Evolutionary conservation across 306 rosid genomes (phyloP), one percentile per base, ranked within the genome.

Genomic region (Gastrolobium bilobum): DNA sequence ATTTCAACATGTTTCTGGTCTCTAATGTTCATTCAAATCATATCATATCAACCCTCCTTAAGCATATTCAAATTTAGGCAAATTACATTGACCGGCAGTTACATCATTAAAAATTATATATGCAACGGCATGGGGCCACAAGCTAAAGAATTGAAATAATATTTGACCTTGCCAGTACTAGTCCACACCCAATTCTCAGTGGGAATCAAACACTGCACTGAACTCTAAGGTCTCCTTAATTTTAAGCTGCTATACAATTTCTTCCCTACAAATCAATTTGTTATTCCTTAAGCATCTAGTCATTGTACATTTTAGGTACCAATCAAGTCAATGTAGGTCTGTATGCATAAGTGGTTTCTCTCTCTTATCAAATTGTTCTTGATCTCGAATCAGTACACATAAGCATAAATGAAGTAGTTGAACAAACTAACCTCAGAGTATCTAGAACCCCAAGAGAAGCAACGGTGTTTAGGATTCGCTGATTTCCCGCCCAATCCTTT

Each of bases 401-500:
- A 75, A 51, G 70, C 71, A 71, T 53, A 37, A 77, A 68, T 73
- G 38, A 63, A 68, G 52, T 37, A 52, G 37, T 47, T 59, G 44
- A 82, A 43, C 74, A 72, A 76, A 88, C 91, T 84, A 68, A 93
- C 99, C 99, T 96, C 99, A 5, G 92, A 83, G 81, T 87, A 86
- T 71, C 89, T 91, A 51, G 94, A 86, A 48, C 98, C 97, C 98
- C 98, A 93, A 9, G 98, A 78, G 44, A 88, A 87, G 84, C 91
- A 88, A 10, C 87, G 90, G 46, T 91, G 98, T 78, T 86, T 91
- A 53, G 91, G 86, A 78, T 90, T 88, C 33, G 96, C 94, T 35
- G 97, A 87, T 88, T 87, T 93, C 78, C 97, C 92, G 13, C 93
- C 86, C 74, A 83, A 89, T 73, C 97, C 99, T 81, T 87, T 93